phyloP scores from a whole-genome alignment of 805 yeast genomes.

The Pichia manshurica region DNA sequence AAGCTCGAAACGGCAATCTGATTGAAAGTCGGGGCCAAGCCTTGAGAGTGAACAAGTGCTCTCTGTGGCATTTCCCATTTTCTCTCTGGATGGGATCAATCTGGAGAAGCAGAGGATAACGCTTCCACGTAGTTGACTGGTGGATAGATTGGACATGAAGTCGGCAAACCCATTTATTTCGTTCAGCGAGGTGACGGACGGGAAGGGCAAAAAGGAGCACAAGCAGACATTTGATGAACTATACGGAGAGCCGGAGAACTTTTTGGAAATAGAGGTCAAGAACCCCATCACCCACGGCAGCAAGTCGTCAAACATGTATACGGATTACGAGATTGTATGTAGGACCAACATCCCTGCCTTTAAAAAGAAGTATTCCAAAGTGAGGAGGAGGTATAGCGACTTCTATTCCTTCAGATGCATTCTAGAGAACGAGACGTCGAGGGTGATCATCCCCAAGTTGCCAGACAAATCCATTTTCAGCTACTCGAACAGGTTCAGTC shows the following conservation, averaged over 20 bases:
- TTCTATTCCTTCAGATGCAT: constrained; percentile 76
- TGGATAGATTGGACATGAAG: constrained; percentile 6
- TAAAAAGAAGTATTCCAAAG: constrained; percentile 53
- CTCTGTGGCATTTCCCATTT: no score
- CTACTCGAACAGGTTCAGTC: constrained; percentile 66
- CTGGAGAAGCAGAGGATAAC: no score
- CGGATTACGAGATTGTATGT: constrained; percentile 89
- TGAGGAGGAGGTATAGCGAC: constrained; percentile 84
- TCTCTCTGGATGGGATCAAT: no score
- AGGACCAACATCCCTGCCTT: constrained; percentile 90
- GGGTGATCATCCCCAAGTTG: constrained; percentile 77
- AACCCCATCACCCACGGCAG: constrained; percentile 73
- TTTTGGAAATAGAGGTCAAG: constrained; percentile 82
- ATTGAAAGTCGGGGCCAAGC: no score
- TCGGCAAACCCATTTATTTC: constrained; percentile 28
- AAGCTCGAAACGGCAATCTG: no score
- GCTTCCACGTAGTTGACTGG: no score
- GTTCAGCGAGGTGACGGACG: constrained; percentile 21
- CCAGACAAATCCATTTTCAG: constrained; percentile 75
- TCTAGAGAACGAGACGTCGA: constrained; percentile 66
- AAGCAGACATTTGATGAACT: constrained; percentile 69
- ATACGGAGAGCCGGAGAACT: constrained; percentile 93
- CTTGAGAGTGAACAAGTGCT: no score
- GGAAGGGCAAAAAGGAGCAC: constrained; percentile 26
- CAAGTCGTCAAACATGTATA: constrained; percentile 54